Evolutionary conservation across 805 yeast species (phyloP).

Genomic region (Geotrichum ghanense): DNA sequence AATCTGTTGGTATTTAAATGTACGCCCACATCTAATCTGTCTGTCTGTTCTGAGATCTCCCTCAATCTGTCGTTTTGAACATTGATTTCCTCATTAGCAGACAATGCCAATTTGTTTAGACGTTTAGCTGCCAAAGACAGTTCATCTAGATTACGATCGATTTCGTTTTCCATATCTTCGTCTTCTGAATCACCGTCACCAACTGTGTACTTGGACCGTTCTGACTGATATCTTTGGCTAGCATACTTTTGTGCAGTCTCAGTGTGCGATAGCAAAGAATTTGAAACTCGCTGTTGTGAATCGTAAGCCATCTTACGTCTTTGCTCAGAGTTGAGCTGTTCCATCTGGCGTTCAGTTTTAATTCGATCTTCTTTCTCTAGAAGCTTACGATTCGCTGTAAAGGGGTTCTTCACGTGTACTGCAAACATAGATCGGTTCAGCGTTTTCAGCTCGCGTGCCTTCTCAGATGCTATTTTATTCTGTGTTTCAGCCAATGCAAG

Average conservation of each 20-base stretch:
- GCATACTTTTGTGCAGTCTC: slow-evolving; percentile 23
- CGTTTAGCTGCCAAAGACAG: slow-evolving; percentile 58
- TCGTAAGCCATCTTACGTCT: slow-evolving; percentile 47
- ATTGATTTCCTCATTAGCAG: slow-evolving; percentile 67
- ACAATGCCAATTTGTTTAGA: slow-evolving; percentile 58
- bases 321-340: slow-evolving; percentile 49
- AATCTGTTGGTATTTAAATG: slow-evolving; percentile 65
- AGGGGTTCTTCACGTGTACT: slow-evolving; percentile 76
- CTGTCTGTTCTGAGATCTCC: slow-evolving; percentile 74
- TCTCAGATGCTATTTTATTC: slow-evolving; percentile 69
- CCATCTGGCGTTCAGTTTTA: slow-evolving; percentile 48
- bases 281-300: slow-evolving; percentile 58
- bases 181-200: slow-evolving; percentile 81
- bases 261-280: slow-evolving; percentile 32
- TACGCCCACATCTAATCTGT: slow-evolving; percentile 70
- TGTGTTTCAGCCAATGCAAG: slow-evolving; percentile 71
- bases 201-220: slow-evolving; percentile 52
- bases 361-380: slow-evolving; percentile 64
- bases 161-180: slow-evolving; percentile 82
- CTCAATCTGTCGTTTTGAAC: slow-evolving; percentile 66
- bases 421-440: slow-evolving; percentile 74
- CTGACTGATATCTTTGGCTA: slow-evolving; percentile 14
- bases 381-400: slow-evolving; percentile 67
- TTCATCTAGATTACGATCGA: slow-evolving; percentile 72
- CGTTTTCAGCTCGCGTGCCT: slow-evolving; percentile 67